Percentiles rank a stretch among this genome's conserved stretches.
These are phyloP conservation scores for Arthrocladium fulminans DNA, from an alignment of 2,329 filamentous ascomycete species.

Conservation along the genomic window DNA sequence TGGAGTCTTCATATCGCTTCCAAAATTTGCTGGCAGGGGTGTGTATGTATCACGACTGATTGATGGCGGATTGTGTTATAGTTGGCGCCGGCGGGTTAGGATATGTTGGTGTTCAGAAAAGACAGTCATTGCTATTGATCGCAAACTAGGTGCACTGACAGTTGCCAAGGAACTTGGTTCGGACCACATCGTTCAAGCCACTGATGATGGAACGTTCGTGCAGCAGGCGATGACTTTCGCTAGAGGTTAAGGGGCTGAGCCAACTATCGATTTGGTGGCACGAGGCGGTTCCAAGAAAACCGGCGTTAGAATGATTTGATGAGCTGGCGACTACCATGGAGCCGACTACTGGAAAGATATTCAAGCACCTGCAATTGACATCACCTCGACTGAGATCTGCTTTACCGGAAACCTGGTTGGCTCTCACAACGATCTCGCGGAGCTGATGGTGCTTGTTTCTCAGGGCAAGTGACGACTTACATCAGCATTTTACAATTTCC, in stretches of 20 bases:
- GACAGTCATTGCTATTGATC: conserved; percentile 13
- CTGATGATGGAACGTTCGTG: conserved; percentile 9
- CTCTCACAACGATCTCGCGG: conserved; percentile 14
- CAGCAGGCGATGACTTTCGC: conserved; percentile 12
- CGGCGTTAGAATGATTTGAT: conserved; percentile 12
- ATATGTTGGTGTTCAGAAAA: conserved; percentile 14
- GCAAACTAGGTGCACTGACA: conserved; percentile 10
- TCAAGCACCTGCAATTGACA: conserved; percentile 14
- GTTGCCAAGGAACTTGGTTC: conserved; percentile 13
- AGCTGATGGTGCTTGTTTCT: conserved; percentile 14
- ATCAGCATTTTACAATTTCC: conserved; percentile 14
- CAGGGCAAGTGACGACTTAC: conserved; percentile 14
- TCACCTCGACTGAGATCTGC: conserved; percentile 17
- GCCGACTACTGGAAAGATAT: conserved; percentile 15
- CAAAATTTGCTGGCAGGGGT: no score
- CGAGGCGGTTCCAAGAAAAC: conserved; percentile 14
- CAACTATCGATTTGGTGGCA: conserved; percentile 16
- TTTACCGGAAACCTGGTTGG: conserved; percentile 16
- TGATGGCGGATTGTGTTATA: no score
- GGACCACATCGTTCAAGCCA: conserved; percentile 10
- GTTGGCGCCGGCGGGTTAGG: conserved; percentile 15
- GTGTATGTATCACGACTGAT: no score
- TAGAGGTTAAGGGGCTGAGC: conserved; percentile 12
- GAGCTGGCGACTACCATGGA: conserved; percentile 14
- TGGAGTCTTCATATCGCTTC: no score